Evolutionary conservation across 192 early-diverging fungal genomes (phyloP), one percentile per base, ranked within the genome.

Genomic region (Coemansia furcata): DNA sequence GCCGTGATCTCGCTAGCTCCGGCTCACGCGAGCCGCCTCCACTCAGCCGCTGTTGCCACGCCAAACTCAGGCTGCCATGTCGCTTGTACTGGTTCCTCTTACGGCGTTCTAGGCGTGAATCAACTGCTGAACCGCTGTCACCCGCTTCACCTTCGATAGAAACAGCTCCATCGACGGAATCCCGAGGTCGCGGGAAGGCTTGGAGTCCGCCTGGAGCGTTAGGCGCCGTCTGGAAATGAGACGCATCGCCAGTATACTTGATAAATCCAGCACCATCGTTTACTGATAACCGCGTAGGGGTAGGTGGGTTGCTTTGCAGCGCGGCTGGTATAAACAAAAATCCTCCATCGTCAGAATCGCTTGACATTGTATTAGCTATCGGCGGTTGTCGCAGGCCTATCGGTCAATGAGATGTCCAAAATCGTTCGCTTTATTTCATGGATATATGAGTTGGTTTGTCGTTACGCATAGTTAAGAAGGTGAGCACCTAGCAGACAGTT

Each of bases 21-120:
- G 32, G 11, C 15, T 73, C 60, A 46, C 52, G 65, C 32, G 60
- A 32, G 37, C 29, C 44, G 52, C 46, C 40, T 10, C 65, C 36
- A 4, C 69, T 63, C n/a, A 63, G 35, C 26, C 70, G 43, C 47
- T 72, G 69, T 47, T 78, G 76, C 67, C 57, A 73, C 2, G 79
- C 79, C 57, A 82, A 60, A 2, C 74, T 82, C 38, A 82, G 43
- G 36, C 79, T 82, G 36, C 79, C 79, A 43, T 82, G 73, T 4
- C 79, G 63, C 58, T 82, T 82, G 68, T 82, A 82, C 58, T 82
- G 66, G 68, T 82, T 82, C 17, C 60, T 65, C 32, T 40, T 59
- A 26, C 79, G 79, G 1, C 79, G 74, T 29, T 76, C 73, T 37
- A 76, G 26, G 1, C 74, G 74, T 6, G 61, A 58, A 46, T 82